These are phyloP conservation scores for Fagopyrum homotropicum DNA, from an alignment of 148 eudicot genomes.

Conservation along the genomic window DNA sequence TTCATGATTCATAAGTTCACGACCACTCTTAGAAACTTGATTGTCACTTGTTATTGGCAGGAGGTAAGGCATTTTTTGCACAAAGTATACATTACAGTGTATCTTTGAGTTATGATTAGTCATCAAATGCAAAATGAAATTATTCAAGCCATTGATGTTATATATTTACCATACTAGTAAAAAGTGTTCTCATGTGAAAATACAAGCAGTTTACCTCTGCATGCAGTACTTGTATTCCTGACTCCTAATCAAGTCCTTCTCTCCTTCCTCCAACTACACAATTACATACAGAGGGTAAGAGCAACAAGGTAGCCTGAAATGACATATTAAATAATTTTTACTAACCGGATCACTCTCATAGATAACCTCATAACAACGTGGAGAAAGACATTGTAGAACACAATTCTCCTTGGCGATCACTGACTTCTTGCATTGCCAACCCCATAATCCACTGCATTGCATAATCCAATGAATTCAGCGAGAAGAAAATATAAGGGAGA, in stretches of 20 bases:
- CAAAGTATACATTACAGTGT: no score
- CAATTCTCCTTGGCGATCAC: constrained; percentile 86
- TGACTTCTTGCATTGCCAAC: constrained; percentile 66
- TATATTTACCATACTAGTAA: not conserved
- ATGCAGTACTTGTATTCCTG: constrained; percentile 89
- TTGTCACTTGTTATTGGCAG: not conserved
- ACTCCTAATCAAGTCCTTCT: constrained; percentile 64
- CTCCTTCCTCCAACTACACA: constrained; percentile 87
- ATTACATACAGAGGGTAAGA: not conserved
- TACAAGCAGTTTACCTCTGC: constrained; percentile 44
- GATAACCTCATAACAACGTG: constrained; percentile 70
- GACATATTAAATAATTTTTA: not conserved
- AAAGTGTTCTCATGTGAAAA: not conserved
- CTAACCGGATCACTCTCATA: constrained; percentile 91
- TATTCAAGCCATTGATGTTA: not conserved
- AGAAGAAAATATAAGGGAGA: not conserved
- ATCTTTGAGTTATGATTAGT: no score
- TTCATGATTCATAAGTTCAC: not conserved
- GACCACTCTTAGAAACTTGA: not conserved
- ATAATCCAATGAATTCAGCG: not conserved
- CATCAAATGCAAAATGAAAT: no score
- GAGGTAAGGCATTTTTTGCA: not conserved
- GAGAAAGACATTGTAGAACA: constrained; percentile 73
- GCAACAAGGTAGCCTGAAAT: not conserved
- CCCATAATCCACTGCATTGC: constrained; percentile 60